Evolutionary conservation across 495 filamentous ascomycete genomes (phyloP), one percentile per base, ranked within the genome.

Genomic region (Penicillium taxi): DNA sequence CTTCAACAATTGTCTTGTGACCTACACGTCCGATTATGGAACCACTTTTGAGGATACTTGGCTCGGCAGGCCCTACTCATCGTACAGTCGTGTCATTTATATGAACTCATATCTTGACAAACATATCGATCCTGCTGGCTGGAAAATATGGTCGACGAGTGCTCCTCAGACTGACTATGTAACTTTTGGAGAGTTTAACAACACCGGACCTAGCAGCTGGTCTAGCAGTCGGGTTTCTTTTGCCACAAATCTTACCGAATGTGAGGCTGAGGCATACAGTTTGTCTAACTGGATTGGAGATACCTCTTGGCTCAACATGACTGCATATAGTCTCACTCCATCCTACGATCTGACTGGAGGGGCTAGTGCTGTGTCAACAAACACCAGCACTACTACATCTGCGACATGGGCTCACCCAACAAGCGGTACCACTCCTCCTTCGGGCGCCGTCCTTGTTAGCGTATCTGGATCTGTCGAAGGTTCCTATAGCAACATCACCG

Each of bases 21-120:
- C 54, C 1, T 72, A 70, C 9, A 57, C 66, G 8, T 58, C 39
- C 4, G 63, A 75, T 4, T 23, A 63, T 2, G 77, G 74, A 3
- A 59, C 62, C 12, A 73, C 65, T 20, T 81, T 75, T 47, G 13
- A 38, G 18, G 30, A 32, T 13, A 44, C 28, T 6, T 44, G 35
- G 35, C 67, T 82, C 6, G 78, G 78, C 2, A 64, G 78, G 18
- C 78, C 78, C 11, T 82, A 75, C 73, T 53, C 69, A 6, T 53
- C 65, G 25, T 78, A 70, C 41, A 63, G 75, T n/a, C 54, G 73
- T 1, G 77, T 79, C 4, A 65, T 74, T 8, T 74, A 79, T 55
- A 77, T 78, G 52, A 58, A 64, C 24, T 75, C 69, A 1, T 45
- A 48, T 9, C 50, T 81, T 45, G 59, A 61, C 9, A 48, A 44